These are phyloP conservation scores for Elaphomyces granulatus DNA, from an alignment of 495 filamentous ascomycete species.

Conservation along the genomic window DNA sequence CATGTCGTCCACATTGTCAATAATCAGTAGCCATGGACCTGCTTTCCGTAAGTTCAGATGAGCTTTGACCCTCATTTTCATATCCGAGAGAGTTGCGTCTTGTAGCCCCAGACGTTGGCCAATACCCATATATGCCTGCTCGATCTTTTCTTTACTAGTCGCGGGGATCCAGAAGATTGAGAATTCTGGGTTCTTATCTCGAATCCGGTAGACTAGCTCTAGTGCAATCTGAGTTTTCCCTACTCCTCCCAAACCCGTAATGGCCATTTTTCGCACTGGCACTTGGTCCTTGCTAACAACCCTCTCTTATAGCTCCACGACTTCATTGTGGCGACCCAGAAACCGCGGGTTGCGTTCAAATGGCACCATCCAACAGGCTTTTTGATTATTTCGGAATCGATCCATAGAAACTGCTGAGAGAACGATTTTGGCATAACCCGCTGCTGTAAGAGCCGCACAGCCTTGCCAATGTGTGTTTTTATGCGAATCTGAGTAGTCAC, in stretches of 20 bases:
- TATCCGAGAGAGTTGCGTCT: slow-evolving; percentile 4
- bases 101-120: slow-evolving; percentile 14
- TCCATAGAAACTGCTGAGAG: slow-evolving; percentile 5
- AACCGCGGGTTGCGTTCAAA: slow-evolving; percentile 14
- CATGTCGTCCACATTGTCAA: slow-evolving; percentile 15
- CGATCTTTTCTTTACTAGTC: slow-evolving; percentile 22
- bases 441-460: slow-evolving; percentile 22
- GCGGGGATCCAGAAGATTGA: slow-evolving; percentile 39
- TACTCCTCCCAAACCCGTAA: slow-evolving; percentile 32
- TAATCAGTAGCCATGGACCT: slow-evolving; percentile 11
- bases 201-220: slow-evolving; percentile 3
- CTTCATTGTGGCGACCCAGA: slow-evolving; percentile 8
- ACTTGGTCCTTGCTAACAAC: slow-evolving; percentile 4
- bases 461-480: slow-evolving; percentile 21
- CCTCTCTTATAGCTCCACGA: slow-evolving; percentile 11
- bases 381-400: background rate
- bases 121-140: slow-evolving; percentile 33
- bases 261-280: slow-evolving; percentile 15
- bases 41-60: slow-evolving; percentile 10
- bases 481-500: slow-evolving; percentile 28
- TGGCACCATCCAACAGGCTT: slow-evolving; percentile 7
- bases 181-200: slow-evolving; percentile 10
- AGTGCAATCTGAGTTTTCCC: slow-evolving; percentile 37
- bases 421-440: slow-evolving; percentile 22
- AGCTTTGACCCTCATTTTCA: slow-evolving; percentile 12